These are phyloP conservation scores for Rhodotorula kratochvilovae DNA, from an alignment of 768 basidiomycete genomes.

Conservation along the genomic window DNA sequence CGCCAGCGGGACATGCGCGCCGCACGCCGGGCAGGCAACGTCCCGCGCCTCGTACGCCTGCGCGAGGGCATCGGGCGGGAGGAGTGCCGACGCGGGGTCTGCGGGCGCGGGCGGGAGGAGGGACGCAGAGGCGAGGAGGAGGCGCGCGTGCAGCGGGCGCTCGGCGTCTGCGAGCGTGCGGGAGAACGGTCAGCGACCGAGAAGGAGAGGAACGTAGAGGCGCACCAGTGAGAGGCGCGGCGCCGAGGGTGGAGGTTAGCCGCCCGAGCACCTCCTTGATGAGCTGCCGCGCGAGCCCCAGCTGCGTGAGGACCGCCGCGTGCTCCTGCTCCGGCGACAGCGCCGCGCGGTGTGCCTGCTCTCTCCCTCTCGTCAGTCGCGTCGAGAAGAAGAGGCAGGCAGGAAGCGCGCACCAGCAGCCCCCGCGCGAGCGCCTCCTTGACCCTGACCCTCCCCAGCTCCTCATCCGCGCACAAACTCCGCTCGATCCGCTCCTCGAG, in stretches of 20 bases:
- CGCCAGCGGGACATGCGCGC: constrained; percentile 10
- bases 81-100: neutral
- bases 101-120: neutral
- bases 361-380: neutral
- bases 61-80: constrained; percentile 10
- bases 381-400: neutral
- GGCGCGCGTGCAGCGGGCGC: constrained; percentile 1
- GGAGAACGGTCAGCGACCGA: too few species aligned
- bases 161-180: neutral
- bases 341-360: neutral
- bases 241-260: neutral
- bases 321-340: neutral
- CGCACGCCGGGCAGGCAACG: constrained; percentile 11
- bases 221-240: neutral
- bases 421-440: neutral
- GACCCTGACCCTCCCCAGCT: neutral
- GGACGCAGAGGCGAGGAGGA: constrained; percentile 15
- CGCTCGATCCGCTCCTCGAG: neutral
- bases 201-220: neutral
- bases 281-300: neutral
- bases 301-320: neutral
- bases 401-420: neutral
- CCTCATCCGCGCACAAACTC: neutral
- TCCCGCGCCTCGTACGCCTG: neutral
- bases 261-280: neutral